phyloP scores from a whole-genome alignment of 1,284 basidiomycete genomes.

The Cryptococcus sp. region DNA sequence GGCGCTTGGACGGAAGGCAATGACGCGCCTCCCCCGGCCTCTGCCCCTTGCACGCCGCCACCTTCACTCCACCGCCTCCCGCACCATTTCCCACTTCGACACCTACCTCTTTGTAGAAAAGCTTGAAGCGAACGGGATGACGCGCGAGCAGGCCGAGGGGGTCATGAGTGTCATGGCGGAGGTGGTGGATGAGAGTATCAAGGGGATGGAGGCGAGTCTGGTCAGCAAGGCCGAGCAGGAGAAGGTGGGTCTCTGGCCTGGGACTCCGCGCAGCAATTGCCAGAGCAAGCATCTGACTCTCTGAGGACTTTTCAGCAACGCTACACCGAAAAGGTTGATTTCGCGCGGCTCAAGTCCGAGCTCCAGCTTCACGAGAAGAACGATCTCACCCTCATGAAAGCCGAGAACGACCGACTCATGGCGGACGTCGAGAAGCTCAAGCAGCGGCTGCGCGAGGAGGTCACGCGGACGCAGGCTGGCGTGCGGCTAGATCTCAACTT shows the following conservation, averaged over 20 bases:
- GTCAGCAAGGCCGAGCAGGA: slow-evolving; percentile 92
- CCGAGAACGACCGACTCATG: slow-evolving; percentile 87
- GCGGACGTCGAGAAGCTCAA: slow-evolving; percentile 94
- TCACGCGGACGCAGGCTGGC: slow-evolving; percentile 87
- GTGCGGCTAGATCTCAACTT: slow-evolving; percentile 93
- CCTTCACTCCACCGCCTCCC: slow-evolving; percentile 14
- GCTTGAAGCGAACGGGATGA: slow-evolving; percentile 79
- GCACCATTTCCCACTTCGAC: slow-evolving; percentile 65
- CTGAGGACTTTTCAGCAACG: slow-evolving; percentile 62
- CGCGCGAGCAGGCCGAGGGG: slow-evolving; percentile 83
- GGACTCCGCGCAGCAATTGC: no score
- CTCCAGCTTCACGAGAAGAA: slow-evolving; percentile 96
- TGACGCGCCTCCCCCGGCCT: slow-evolving; percentile 5
- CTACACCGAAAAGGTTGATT: slow-evolving; percentile 96
- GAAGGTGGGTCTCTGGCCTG: slow-evolving; percentile 60
- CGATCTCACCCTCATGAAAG: slow-evolving; percentile 91
- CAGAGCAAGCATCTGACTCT: not conserved
- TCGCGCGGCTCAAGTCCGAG: slow-evolving; percentile 94
- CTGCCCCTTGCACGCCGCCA: slow-evolving; percentile 3
- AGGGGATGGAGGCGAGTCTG: slow-evolving; percentile 90
- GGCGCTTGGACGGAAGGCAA: slow-evolving; percentile 8
- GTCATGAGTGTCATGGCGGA: slow-evolving; percentile 93
- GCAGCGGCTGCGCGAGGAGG: slow-evolving; percentile 86
- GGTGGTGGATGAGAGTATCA: slow-evolving; percentile 89
- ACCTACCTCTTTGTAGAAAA: slow-evolving; percentile 90